Evolutionary conservation across 106 monocot genomes (phyloP), one percentile per base, ranked within the genome.

Genomic region (Amphibolis antarctica): DNA sequence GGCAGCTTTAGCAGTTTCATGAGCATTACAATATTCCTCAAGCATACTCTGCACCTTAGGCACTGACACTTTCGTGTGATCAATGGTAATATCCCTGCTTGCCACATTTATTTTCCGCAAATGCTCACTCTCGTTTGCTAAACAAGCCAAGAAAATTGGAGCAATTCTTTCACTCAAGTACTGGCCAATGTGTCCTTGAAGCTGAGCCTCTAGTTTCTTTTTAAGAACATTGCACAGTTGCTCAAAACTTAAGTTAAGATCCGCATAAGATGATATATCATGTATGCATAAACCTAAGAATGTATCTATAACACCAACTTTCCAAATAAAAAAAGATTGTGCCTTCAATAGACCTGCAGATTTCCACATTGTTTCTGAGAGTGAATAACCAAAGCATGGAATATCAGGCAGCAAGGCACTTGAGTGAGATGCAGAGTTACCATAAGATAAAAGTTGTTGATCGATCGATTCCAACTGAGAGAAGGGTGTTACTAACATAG

Each of bases 291-390:
- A 79, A 69, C 88, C 85, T 74, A 98, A 63, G 69, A 91, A 64
- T 13, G 79, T 85, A 61, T 85, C 86, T 76, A 98, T 42, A 60
- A 87, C 55, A 65, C 77, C 56, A 71, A 98, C 60, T 77, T 98
- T 91, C 98, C 98, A 98, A 24, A 90, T 74, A 77, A 98, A 91
- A 64, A 88, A 98, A 70, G 80, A 69, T 68, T 82, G 87, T 28
- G 65, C 69, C 53, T 76, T 81, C 47, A 88, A 66, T 55, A 87
- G 66, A 53, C 70, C 69, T 27, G 64, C 53, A 62, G 74, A 80
- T 36, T 72, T 78, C 89, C 86, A 86, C 11, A 79, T 46, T 61
- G 80, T 71, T 48, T 82, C 77, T 55, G 80, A 83, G 11, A 69
- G 12, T 73, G 82, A 70, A 79, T 72, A 72, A 52, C 75, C 63